Evolutionary conservation across 1,284 basidiomycete species (phyloP).

Genomic region (Puccinia novopanici): DNA sequence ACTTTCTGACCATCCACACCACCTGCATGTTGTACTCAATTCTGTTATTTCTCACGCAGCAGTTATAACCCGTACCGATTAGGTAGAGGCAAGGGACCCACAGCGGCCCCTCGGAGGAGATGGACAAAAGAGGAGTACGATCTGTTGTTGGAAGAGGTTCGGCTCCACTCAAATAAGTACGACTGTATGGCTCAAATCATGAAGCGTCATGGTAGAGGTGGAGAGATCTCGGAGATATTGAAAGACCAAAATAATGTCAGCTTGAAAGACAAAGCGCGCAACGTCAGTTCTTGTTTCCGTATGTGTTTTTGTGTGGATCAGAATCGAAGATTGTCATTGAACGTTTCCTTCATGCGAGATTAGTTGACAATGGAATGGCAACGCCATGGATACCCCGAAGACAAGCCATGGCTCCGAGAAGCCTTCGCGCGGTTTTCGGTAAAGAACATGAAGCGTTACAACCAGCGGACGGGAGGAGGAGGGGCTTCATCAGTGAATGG

Average conservation of each 20-base stretch:
- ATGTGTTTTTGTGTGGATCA: background rate
- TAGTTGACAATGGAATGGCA: slow-evolving; percentile 49
- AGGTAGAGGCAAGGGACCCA: slow-evolving; percentile 39
- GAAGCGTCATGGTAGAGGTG: slow-evolving; percentile 40
- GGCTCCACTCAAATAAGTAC: slow-evolving; percentile 47
- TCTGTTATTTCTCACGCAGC: background rate
- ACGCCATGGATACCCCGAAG: slow-evolving; percentile 47
- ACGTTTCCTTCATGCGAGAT: background rate
- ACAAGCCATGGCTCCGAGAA: slow-evolving; percentile 46
- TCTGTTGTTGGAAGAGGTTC: slow-evolving; percentile 39
- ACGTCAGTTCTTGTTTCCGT: slow-evolving; percentile 14
- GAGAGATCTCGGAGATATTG: slow-evolving; percentile 28
- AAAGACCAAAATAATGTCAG: slow-evolving; percentile 50
- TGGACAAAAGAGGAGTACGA: slow-evolving; percentile 49
- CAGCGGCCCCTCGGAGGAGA: slow-evolving; percentile 29
- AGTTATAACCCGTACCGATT: slow-evolving; percentile 41
- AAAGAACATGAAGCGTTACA: slow-evolving; percentile 26
- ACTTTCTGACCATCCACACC: background rate
- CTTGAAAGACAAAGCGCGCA: slow-evolving; percentile 46
- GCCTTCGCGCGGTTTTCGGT: slow-evolving; percentile 44
- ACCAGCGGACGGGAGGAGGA: background rate
- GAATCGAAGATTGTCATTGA: background rate
- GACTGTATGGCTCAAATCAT: slow-evolving; percentile 51
- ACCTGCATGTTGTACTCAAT: background rate
- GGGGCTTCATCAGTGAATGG: background rate